Evolutionary conservation across 169 alveolate species (phyloP), one percentile per base, ranked within the genome.

Genomic region (Besnoitia besnoiti): DNA sequence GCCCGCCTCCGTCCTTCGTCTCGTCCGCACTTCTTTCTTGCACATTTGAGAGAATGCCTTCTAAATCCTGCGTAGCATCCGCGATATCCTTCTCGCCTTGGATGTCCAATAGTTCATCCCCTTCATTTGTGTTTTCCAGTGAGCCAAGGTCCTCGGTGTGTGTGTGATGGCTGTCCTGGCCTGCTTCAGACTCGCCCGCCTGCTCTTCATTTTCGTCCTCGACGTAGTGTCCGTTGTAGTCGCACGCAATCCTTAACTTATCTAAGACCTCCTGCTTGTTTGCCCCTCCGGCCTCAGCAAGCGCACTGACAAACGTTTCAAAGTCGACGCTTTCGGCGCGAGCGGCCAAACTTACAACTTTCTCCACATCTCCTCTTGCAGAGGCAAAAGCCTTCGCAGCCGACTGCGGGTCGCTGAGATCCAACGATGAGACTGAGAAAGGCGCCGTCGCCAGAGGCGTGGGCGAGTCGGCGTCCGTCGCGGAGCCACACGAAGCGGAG

Each of bases 251-350:
- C 4, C 42, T 2, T n/a, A 77, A 35, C 21, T 77, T 77, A 30
- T 77, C 87, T 4, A 77, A 21, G 14, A 77, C 87, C 37, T 77
- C 87, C 55, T 77, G 44, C 87, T 39, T 3, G 50, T 24, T 37
- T 37, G 40, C 59, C 4, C 87, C 87, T 0, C 49, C 59, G 16
- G 87, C 87, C 55, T 37, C 40, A 2, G 87, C 87, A 10, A 77
- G 14, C 40, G 87, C 87, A 14, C 40, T 27, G 87, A 42, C 87
- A 39, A 77, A 77, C 49, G 87, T 16, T 3, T 42, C 40, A 44
- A 77, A 77, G 59, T 77, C 87, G 30, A 77, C 87, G 59, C 87
- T 35, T 0, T 77, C 87, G 10, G 87, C 49, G 37, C 59, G 50
- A 10, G 61, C 59, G 14, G 87, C 87, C 0, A 77, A 27, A 21